Base-by-base conservation (phyloP, 441 rosid species). In the Erysimum cheiri region DNA sequence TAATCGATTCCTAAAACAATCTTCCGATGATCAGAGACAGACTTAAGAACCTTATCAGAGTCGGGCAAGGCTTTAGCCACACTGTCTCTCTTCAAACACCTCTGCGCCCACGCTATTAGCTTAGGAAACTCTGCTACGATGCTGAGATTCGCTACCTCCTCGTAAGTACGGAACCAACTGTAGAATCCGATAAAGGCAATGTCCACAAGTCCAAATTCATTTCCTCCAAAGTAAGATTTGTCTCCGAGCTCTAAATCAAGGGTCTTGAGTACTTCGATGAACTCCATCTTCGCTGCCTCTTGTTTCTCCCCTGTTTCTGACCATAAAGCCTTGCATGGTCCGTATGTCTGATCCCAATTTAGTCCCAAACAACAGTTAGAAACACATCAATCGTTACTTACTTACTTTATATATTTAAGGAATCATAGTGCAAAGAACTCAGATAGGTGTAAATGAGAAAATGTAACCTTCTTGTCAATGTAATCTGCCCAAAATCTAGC, bases 401-500 rank as follows among this genome's bases (percentile, higher is more conserved):
- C 24, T 54, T 33, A 29, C 7, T 53, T 8, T n/a, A 54, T 8
- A 15, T 7, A 44, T 14, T 7, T 15, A 3, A 14, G 9, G 48
- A 8, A 43, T 43, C 0, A 36, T 36, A 26, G 54, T 5, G 6
- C 39, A 54, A n/a, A 53, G 58, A 52, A 53, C 55, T 26, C 15
- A 24, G 24, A 9, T 8, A 48, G 24, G 24, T 31, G 0, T 49
- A 0, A 10, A 22, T 8, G 5, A 19, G 0, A 43, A 7, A 28
- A 0, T 62, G 12, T 29, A 14, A 81, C 81, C 81, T 81, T 79
- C 26, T 76, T 81, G 64, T 79, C 85, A 28, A 76, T 77, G 43
- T 28, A 81, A 57, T 81, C 81, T 19, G 37, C 79, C 82, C 85
- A 79, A 46, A 81, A 79, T 14, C 82, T 63, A 33, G 82, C 82